Conservation (phyloP, 352 stramenopile species). For the Globisporangium heterothallicum region DNA sequence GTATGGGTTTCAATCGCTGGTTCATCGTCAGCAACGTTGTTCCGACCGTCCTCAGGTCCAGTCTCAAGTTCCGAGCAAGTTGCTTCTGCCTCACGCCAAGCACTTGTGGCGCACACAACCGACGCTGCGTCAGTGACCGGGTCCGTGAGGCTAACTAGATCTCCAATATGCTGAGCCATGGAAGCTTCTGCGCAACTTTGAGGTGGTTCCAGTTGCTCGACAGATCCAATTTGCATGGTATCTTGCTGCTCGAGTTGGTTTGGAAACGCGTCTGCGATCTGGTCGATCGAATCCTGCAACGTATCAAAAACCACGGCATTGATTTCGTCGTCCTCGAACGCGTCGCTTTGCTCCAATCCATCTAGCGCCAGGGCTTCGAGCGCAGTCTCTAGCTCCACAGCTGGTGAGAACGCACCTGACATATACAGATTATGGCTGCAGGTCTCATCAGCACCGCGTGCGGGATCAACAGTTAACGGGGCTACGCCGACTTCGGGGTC, state of each 20-base stretch:
- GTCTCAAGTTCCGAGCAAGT: no score
- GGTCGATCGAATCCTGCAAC: conserved; percentile 27
- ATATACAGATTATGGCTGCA: conserved; percentile 17
- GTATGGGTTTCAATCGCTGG: no score
- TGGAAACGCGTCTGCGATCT: conserved; percentile 10
- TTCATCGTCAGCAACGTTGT: no score
- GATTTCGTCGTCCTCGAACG: conserved; percentile 3
- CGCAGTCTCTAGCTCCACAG: conserved; percentile 38
- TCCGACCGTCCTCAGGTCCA: no score
- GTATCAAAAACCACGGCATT: conserved; percentile 16
- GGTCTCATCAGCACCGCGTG: not conserved
- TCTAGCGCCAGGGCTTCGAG: conserved; percentile 27
- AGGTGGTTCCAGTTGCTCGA: not conserved
- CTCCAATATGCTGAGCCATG: no score
- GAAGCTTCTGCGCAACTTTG: not conserved
- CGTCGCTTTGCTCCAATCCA: not conserved
- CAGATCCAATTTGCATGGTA: not conserved
- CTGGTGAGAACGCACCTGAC: conserved; percentile 47
- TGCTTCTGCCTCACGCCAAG: no score
- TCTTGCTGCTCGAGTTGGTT: not conserved
- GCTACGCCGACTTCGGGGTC: not conserved
- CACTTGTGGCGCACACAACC: no score
- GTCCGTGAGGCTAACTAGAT: no score
- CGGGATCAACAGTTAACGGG: not conserved
- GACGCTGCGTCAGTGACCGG: no score